Percentiles rank a stretch among this genome's conserved stretches.
Conservation (phyloP, 768 basidiomycete species). For the Pulveroboletus ravenelii region DNA sequence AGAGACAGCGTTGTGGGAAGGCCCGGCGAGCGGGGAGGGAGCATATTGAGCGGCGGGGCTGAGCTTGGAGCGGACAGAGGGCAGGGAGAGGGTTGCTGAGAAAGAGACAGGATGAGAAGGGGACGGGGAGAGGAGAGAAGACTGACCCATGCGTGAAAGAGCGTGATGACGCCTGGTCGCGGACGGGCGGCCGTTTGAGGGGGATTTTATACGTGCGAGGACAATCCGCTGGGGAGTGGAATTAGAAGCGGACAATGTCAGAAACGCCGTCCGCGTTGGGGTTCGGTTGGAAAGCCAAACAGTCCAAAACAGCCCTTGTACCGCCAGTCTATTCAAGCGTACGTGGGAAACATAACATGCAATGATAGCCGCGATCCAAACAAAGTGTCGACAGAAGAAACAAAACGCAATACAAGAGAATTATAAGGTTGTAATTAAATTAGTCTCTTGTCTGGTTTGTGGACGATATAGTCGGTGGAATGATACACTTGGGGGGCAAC, state of each 20-base stretch:
- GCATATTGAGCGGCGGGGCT: constrained; percentile 37
- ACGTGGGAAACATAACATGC: not conserved
- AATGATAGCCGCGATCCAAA: not conserved
- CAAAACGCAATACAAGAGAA: not conserved
- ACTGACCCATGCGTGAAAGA: constrained; percentile 39
- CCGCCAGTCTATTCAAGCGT: constrained; percentile 1
- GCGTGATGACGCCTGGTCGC: constrained; percentile 27
- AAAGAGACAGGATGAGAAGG: not conserved
- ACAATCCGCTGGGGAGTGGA: constrained; percentile 27
- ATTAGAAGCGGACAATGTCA: not conserved
- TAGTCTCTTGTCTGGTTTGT: constrained; percentile 12
- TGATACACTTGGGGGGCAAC: constrained; percentile 19
- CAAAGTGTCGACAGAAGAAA: too few species aligned
- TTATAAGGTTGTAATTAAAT: constrained; percentile 11
- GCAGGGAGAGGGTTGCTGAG: constrained; percentile 42
- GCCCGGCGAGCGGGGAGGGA: constrained; percentile 59
- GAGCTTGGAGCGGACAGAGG: constrained; percentile 28
- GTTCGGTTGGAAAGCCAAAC: constrained; percentile 27
- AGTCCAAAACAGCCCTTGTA: constrained; percentile 16
- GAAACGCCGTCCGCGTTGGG: constrained; percentile 19
- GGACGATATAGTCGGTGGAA: constrained; percentile 14
- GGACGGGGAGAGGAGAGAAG: not conserved
- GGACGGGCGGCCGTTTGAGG: constrained; percentile 27
- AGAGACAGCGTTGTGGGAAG: constrained; percentile 30
- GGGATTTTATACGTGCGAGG: constrained; percentile 22